A percentile compares a stretch with the other conserved stretches of the same genome.
Conservation (phyloP, 805 yeast species). For the Teunomyces gatunensis region DNA sequence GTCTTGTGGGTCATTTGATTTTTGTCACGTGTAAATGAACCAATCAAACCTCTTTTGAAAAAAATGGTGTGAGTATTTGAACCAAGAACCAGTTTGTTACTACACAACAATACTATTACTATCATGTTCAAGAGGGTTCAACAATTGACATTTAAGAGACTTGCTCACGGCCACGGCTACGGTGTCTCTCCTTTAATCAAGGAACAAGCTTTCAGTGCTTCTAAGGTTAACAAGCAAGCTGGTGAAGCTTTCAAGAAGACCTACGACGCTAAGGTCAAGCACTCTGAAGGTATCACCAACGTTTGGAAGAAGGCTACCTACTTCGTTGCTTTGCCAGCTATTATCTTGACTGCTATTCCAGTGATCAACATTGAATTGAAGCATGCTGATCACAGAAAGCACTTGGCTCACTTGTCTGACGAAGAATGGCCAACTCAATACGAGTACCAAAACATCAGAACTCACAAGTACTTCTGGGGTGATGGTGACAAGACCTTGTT, state of each 20-base stretch:
- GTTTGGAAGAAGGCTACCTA: slow-evolving; percentile 85
- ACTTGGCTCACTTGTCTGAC: slow-evolving; percentile 69
- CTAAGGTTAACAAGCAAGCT: slow-evolving; percentile 51
- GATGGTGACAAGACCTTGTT: slow-evolving; percentile 96
- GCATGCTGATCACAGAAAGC: slow-evolving; percentile 89
- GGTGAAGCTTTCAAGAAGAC: slow-evolving; percentile 68
- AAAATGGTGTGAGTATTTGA: slow-evolving; percentile 6
- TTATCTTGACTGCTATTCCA: slow-evolving; percentile 72
- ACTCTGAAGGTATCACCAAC: slow-evolving; percentile 71
- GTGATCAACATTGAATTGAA: slow-evolving; percentile 78
- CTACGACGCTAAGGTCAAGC: slow-evolving; percentile 66
- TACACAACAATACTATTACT: slow-evolving; percentile 5
- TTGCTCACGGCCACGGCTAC: slow-evolving; percentile 42
- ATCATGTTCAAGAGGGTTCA: slow-evolving; percentile 36
- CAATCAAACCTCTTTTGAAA: slow-evolving; percentile 6
- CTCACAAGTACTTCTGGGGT: slow-evolving; percentile 94
- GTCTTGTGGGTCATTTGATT: background rate
- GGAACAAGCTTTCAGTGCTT: slow-evolving; percentile 37
- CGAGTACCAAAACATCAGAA: slow-evolving; percentile 89
- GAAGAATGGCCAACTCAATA: slow-evolving; percentile 92
- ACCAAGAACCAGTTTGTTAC: slow-evolving; percentile 4
- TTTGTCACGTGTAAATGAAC: slow-evolving; percentile 1
- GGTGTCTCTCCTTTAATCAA: slow-evolving; percentile 39
- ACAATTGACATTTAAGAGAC: slow-evolving; percentile 40
- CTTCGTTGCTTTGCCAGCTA: slow-evolving; percentile 80